Conservation (phyloP, 306 rosid species). For the Dryas drummondii region DNA sequence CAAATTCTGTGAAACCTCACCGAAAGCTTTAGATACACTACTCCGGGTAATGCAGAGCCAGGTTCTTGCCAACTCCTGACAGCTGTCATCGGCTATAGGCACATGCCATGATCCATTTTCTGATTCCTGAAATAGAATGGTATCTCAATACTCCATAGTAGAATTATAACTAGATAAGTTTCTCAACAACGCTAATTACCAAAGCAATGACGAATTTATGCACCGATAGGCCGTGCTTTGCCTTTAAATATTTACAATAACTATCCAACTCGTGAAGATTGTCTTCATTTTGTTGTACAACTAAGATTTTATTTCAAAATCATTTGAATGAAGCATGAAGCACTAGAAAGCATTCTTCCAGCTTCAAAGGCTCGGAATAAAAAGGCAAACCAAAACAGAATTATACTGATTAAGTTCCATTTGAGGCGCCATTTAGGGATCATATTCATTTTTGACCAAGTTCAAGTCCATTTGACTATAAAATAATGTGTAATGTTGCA, state of each 20-base stretch:
- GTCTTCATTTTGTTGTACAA: neutral
- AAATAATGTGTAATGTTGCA: neutral
- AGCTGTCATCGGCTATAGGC: constrained; percentile 44
- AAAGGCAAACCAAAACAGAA: neutral
- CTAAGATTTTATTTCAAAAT: neutral
- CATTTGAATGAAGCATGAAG: neutral
- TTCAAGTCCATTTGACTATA: neutral
- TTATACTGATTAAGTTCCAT: neutral
- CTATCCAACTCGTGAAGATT: neutral
- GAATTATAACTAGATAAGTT: constrained; percentile 2
- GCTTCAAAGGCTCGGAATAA: neutral
- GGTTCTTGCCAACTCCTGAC: constrained; percentile 41
- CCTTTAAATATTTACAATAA: neutral
- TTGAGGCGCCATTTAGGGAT: neutral
- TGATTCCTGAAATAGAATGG: constrained; percentile 60
- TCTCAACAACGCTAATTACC: neutral
- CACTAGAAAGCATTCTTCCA: neutral
- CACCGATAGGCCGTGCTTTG: neutral
- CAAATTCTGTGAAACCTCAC: constrained; percentile 20
- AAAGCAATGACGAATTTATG: neutral
- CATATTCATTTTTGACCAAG: neutral
- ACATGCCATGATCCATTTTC: constrained; percentile 87
- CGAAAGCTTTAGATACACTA: constrained; percentile 20
- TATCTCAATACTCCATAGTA: constrained; percentile 11
- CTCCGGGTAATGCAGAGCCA: constrained; percentile 83